Evolutionary conservation across 2,329 filamentous ascomycete species (phyloP).

Genomic region (Apiospora arundinis): DNA sequence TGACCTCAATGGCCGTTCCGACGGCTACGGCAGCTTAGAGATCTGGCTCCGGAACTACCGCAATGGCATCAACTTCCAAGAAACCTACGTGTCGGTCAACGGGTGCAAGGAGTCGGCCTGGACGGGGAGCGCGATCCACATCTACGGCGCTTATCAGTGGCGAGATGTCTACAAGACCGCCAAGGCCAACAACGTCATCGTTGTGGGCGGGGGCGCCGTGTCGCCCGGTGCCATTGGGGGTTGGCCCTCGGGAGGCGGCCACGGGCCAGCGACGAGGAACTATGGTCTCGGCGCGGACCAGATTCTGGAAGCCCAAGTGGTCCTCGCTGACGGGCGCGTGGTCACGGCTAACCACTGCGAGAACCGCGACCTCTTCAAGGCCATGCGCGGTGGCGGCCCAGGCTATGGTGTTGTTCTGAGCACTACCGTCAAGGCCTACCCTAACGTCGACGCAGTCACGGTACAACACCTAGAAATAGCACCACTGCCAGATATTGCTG

Average conservation of each 20-base stretch:
- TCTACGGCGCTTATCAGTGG: conserved; percentile 55
- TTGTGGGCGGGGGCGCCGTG: conserved; percentile 55
- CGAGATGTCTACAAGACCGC: conserved; percentile 49
- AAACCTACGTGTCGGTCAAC: conserved; percentile 36
- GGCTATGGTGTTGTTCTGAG: conserved; percentile 44
- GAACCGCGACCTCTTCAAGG: conserved; percentile 33
- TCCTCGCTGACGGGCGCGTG: conserved; percentile 28
- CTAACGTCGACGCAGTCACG: conserved; percentile 37
- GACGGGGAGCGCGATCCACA: conserved; percentile 50
- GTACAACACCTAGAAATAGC: conserved; percentile 34
- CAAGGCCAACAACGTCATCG: conserved; percentile 42
- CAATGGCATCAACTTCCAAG: conserved; percentile 46
- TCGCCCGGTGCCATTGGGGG: conserved; percentile 61
- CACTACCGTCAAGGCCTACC: not conserved
- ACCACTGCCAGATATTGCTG: conserved; percentile 27
- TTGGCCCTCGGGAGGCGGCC: conserved; percentile 51
- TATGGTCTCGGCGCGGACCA: conserved; percentile 53
- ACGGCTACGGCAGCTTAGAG: conserved; percentile 43
- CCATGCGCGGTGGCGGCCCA: conserved; percentile 31
- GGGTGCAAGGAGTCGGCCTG: conserved; percentile 46
- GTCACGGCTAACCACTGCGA: conserved; percentile 24
- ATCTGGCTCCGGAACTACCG: conserved; percentile 47
- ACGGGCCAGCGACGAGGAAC: conserved; percentile 44
- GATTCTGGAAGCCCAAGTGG: conserved; percentile 46
- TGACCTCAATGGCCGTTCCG: conserved; percentile 48